Conservation (phyloP, 208 protist genomes). For the Leptomonas seymouri region DNA sequence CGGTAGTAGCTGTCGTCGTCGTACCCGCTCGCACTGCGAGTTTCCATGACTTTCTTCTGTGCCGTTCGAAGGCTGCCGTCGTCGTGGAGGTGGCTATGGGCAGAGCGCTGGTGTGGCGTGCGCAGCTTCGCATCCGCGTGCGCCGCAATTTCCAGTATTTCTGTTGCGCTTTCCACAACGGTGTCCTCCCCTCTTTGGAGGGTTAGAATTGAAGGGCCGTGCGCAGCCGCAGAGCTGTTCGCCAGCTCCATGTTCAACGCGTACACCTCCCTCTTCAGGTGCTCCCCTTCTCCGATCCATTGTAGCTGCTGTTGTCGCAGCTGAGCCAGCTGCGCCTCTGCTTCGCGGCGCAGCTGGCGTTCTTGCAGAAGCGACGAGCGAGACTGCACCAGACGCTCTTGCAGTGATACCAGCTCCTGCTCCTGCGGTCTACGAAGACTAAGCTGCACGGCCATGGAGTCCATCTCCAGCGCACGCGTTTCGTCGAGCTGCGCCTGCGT, state of each 20-base stretch:
- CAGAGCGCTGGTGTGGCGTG: too few relatives aligned
- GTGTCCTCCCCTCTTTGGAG: neutral
- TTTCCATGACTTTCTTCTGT: neutral
- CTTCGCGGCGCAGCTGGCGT: slow-evolving; percentile 23
- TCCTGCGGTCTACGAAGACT: neutral
- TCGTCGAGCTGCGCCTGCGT: slow-evolving; percentile 12
- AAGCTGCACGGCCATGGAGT: slow-evolving; percentile 19
- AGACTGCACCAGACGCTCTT: slow-evolving; percentile 13
- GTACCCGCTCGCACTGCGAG: neutral
- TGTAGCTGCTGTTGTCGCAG: slow-evolving; percentile 17
- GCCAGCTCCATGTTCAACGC: slow-evolving; percentile 35
- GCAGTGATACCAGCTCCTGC: slow-evolving; percentile 2
- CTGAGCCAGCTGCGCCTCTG: slow-evolving; percentile 18
- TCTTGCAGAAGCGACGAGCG: slow-evolving; percentile 24
- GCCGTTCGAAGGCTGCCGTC: neutral
- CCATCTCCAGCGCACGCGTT: slow-evolving; percentile 6
- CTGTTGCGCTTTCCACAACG: too few relatives aligned
- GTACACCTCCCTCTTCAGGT: slow-evolving; percentile 32
- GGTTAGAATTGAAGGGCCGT: slow-evolving; percentile 2
- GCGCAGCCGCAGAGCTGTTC: neutral
- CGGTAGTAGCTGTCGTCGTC: slow-evolving; percentile 5
- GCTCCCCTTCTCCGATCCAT: slow-evolving; percentile 7
- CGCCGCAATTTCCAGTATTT: too few relatives aligned
- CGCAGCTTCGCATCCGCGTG: too few relatives aligned
- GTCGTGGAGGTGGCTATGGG: too few relatives aligned